Base-by-base conservation (phyloP, 164 flowering plant genomes). In the Dillenia turbinata region DNA sequence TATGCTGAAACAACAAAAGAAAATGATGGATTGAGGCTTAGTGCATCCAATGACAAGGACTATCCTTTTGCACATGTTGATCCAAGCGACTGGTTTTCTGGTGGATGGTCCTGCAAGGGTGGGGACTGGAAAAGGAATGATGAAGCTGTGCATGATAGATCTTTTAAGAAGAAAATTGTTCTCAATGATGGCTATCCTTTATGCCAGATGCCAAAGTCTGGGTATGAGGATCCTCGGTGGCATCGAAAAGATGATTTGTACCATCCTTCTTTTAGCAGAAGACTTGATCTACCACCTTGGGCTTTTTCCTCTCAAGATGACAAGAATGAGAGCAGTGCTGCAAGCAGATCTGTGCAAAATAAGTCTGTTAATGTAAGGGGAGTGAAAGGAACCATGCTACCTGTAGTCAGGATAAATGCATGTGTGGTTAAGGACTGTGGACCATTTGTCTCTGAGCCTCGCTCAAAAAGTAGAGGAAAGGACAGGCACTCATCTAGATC, bases 61-160 rank as follows among this genome's bases (percentile, higher is more conserved):
- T 44, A 44, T 69, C 55, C 66, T 24, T 59, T 65, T 71, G 62
- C 68, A 47, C 58, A 10, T 67, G 68, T 61, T 65, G 84, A 83
- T 22, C 52, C 74, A 22, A 66, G 69, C 70, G 92, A 80, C 52
- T 81, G 84, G 86, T 86, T 83, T 76, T 76, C 87, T 54, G 72
- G 87, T 26, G 79, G 72, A 47, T 95, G 97, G 97, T 74, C 94
- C 44, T 92, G 94, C 81, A 90, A 80, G 69, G 97, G 99, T 64
- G 92, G 99, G 57, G 99, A 95, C 65, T 95, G 99, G 99, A 90
- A 72, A 76, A 88, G 94, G 70, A 83, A 70, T 61, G 97, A 95
- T 69, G 99, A 88, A 57, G 68, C 78, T 72, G 24, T 64, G 40
- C 85, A 71, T 53, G 97, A 92, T 62, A 85, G 77, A 78, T 52